Base-by-base conservation (phyloP, 148 eudicot species). In the Linanthus parryae region DNA sequence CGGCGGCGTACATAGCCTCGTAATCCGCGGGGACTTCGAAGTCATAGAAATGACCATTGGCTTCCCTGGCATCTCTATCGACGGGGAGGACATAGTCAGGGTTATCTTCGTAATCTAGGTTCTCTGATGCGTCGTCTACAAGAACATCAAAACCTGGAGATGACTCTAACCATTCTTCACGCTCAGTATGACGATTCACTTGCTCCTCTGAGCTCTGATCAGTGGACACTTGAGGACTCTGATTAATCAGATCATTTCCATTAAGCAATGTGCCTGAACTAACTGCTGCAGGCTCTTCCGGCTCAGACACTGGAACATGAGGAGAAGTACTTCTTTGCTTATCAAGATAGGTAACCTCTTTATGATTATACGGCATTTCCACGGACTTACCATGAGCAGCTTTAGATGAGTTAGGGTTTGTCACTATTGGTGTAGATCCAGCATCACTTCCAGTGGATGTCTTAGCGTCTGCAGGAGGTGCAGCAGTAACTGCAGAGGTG, bases 111-210 rank as follows among this genome's bases (percentile, higher is more conserved):
- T 57, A 62, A 14, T 23, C 68, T 53, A 72, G 4, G 33, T 59
- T 68, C 51, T 69, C 77, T 44, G 70, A 54, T 44, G 42, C 38
- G 42, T 74, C 75, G 57, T 82, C 81, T 44, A 82, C 89, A 56
- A 79, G 75, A 46, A 81, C 88, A 67, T 85, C 88, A 64, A 78
- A 76, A 12, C 85, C 88, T 16, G 83, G 83, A 29, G 85, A 70
- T 6, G 94, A 75, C 56, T 81, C 88, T 65, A 69, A 70, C 72
- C 75, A 68, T 49, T 75, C 80, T 60, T 84, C 87, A 14, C 39
- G 68, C 42, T 61, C 75, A 23, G 59, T 20, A 48, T 39, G 55
- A 26, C 42, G 65, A 51, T 73, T 77, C 52, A 58, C 60, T 36
- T 60, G 56, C 28, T 75, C 73, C 55, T 81, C 88, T 17, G 85